phyloP scores from a whole-genome alignment of 371 early-diverging fungal species.

The Mortierella sp. region DNA sequence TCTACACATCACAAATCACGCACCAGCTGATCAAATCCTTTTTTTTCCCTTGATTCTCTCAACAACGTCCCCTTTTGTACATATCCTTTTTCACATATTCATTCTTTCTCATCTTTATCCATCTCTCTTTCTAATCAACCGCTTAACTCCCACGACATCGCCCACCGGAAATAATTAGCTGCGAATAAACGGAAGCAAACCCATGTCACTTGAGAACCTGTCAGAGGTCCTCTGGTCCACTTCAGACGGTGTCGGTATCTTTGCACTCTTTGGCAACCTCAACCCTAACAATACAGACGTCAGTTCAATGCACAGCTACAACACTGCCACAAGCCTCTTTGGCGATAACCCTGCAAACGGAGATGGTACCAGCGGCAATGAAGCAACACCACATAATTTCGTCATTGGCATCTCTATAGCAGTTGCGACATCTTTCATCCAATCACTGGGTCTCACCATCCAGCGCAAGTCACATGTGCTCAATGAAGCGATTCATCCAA shows the following conservation, averaged over 20 bases:
- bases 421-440: conserved; percentile 68
- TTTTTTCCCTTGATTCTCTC: neutral
- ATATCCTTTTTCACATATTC: neutral
- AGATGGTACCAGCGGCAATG: conserved; percentile 1
- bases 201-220: conserved; percentile 51
- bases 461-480: conserved; percentile 78
- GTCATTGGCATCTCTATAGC: conserved; percentile 65
- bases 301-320: conserved; percentile 14
- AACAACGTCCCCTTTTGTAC: neutral
- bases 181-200: neutral
- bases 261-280: conserved; percentile 35
- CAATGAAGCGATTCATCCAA: conserved; percentile 67
- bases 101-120: neutral
- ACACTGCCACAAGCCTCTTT: conserved; percentile 6
- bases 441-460: conserved; percentile 81
- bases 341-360: conserved; percentile 2
- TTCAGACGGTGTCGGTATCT: conserved; percentile 34
- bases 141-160: neutral
- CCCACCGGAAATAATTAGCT: neutral
- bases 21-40: neutral
- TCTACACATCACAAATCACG: conserved; percentile 3
- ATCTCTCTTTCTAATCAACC: neutral
- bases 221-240: conserved; percentile 56
- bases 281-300: neutral
- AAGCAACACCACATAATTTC: conserved; percentile 39